A percentile compares a stretch with the other conserved stretches of the same genome.
phyloP scores from a whole-genome alignment of 2,329 filamentous ascomycete species.

The Xylaria sp. region DNA sequence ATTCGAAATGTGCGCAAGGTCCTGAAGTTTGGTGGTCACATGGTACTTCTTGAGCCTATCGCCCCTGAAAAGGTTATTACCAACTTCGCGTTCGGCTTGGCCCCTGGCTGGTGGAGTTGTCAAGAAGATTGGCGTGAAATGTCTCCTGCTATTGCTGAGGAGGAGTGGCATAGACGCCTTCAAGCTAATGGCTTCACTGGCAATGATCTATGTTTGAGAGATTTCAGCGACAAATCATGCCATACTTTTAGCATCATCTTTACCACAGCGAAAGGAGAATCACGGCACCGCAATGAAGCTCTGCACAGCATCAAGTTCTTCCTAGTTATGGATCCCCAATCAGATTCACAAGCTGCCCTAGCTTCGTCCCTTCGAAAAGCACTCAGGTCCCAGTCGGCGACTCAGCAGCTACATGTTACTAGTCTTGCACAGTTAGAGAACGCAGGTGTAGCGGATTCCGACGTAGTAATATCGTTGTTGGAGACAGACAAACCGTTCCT shows the following conservation, averaged over 20 bases:
- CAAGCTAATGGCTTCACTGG: conserved; percentile 41
- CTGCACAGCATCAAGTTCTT: conserved; percentile 23
- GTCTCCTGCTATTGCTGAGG: conserved; percentile 31
- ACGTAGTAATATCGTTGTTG: conserved; percentile 42
- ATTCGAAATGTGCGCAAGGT: conserved; percentile 33
- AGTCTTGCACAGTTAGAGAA: conserved; percentile 11
- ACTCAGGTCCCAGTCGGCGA: background rate
- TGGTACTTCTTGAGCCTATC: conserved; percentile 35
- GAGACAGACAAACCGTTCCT: conserved; percentile 44
- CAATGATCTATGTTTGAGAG: conserved; percentile 42
- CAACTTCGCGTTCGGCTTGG: conserved; percentile 43
- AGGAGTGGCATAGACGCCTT: conserved; percentile 40
- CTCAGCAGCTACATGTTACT: background rate
- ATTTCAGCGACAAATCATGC: conserved; percentile 37
- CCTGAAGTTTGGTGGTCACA: conserved; percentile 35
- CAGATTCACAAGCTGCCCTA: conserved; percentile 29
- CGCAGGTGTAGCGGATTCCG: conserved; percentile 8
- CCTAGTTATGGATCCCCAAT: conserved; percentile 39
- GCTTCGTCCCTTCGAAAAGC: conserved; percentile 16
- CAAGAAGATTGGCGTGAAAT: conserved; percentile 28
- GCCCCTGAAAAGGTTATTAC: conserved; percentile 40
- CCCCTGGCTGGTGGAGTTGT: conserved; percentile 41
- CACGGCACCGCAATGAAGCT: background rate
- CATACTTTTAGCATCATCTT: conserved; percentile 45
- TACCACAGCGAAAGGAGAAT: conserved; percentile 37